Evolutionary conservation across 257 asterid genomes (phyloP), one percentile per base, ranked within the genome.

Genomic region (Solanum commersonii): DNA sequence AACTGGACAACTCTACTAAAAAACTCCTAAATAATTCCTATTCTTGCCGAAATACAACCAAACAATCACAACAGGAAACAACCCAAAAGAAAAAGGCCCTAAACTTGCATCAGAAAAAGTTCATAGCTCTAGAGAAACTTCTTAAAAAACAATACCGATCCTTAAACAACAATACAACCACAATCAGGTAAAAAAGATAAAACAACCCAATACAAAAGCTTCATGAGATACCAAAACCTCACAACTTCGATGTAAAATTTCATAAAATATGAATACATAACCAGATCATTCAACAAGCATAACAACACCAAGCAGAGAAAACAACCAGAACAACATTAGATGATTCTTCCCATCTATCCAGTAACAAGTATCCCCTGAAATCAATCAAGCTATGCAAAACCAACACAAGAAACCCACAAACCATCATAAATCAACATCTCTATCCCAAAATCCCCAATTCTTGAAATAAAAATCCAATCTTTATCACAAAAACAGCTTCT

Each of bases 71-170:
- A 42, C 12, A 42, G 63, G 4, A 78, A 14, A 78, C 38, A 44
- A 79, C 15, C 29, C 31, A 74, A 37, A 3, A 67, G 5, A 20
- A 9, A 33, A 34, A 16, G 0, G 11, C 1, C 1, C 22, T 4
- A 13, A 71, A 16, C 79, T 6, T 3, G 79, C 79, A 72, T 4
- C 44, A 72, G 44, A 31, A 65, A 65, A 65, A 31, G 13, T 72
- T 8, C 25, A 72, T 23, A 34, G 23, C 29, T 27, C 29, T 27
- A 27, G n/a, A n/a, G n/a, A n/a, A n/a, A n/a, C n/a, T n/a, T n/a
- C n/a, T n/a, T n/a, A n/a, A n/a, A n/a, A n/a, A n/a, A 34, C 0
- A 18, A 0, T 5, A 71, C 1, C 25, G 15, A 33, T 6, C n/a
- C 11, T 3, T 0, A 1, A 2, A 7, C 10, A 33, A 71, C 3